phyloP scores from a whole-genome alignment of 495 filamentous ascomycete species.

The Aspergillus baeticus region DNA sequence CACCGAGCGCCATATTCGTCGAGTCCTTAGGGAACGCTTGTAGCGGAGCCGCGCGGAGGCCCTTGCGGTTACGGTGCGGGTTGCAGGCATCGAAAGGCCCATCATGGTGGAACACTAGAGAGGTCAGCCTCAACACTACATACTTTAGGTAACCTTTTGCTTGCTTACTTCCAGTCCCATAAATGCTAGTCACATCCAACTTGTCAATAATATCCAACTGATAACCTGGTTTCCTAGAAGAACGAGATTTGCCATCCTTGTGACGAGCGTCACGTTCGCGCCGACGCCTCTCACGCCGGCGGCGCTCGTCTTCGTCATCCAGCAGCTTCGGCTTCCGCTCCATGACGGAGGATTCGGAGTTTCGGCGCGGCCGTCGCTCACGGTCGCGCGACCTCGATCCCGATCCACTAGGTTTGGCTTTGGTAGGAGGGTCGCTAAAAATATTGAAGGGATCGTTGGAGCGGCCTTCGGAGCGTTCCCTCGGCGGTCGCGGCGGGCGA shows the following conservation, averaged over 20 bases:
- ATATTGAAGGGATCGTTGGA: conserved; percentile 52
- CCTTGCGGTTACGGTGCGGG: conserved; percentile 88
- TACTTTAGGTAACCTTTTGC: background rate
- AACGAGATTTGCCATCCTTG: conserved; percentile 52
- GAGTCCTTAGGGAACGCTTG: conserved; percentile 92
- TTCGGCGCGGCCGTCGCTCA: conserved; percentile 69
- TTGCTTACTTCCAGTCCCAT: conserved; percentile 85
- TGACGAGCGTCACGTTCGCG: conserved; percentile 67
- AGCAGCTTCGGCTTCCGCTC: conserved; percentile 59
- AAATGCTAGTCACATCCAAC: conserved; percentile 95
- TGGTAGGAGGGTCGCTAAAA: conserved; percentile 55
- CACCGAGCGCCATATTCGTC: conserved; percentile 87
- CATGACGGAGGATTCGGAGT: conserved; percentile 90
- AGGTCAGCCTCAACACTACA: conserved; percentile 7
- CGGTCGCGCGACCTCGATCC: conserved; percentile 19
- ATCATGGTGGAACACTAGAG: conserved; percentile 95
- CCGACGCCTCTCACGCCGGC: conserved; percentile 66
- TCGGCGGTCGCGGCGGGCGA: conserved; percentile 26
- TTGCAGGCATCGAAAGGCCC: conserved; percentile 98
- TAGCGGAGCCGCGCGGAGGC: conserved; percentile 84
- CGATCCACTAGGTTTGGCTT: conserved; percentile 30
- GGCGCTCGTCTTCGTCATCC: conserved; percentile 72
- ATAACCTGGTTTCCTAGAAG: conserved; percentile 50
- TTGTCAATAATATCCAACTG: conserved; percentile 94
- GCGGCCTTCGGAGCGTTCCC: conserved; percentile 32